Conservation (phyloP, 164 flowering plant species). For the Piper betle region DNA sequence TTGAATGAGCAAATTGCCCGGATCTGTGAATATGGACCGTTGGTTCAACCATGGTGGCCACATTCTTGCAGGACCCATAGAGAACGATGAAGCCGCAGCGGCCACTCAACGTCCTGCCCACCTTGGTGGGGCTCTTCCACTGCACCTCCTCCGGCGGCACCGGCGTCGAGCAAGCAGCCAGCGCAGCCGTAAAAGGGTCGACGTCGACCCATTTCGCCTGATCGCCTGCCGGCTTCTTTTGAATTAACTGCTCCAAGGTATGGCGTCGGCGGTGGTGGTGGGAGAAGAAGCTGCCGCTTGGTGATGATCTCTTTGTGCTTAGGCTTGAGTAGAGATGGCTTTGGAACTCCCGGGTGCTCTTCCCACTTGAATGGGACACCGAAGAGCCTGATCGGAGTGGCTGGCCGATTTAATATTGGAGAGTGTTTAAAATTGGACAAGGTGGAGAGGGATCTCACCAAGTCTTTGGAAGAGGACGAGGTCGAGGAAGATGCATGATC, state of each 20-base stretch:
- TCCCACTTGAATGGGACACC: slow-evolving; percentile 10
- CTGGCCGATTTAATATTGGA: background rate
- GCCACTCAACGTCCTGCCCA: background rate
- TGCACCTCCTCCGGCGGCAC: background rate
- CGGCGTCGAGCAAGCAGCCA: slow-evolving; percentile 4
- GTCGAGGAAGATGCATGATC: background rate
- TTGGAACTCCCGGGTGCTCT: slow-evolving; percentile 6
- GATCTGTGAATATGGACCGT: background rate
- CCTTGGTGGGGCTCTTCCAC: background rate
- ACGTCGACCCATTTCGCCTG: background rate
- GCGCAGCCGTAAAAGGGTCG: slow-evolving; percentile 5
- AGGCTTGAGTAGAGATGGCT: background rate
- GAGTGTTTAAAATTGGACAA: slow-evolving; percentile 1
- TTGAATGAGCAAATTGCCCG: background rate
- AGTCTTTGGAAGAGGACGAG: background rate
- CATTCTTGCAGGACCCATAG: slow-evolving; percentile 1
- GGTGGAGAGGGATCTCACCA: background rate
- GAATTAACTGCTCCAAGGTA: background rate
- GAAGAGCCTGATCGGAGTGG: background rate
- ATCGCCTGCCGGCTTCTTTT: background rate
- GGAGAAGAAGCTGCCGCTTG: background rate
- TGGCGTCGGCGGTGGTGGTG: slow-evolving; percentile 1
- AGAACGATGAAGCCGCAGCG: slow-evolving; percentile 3
- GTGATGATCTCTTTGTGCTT: background rate
- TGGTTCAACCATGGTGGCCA: background rate